phyloP scores from a whole-genome alignment of 768 basidiomycete species.

The Leccinellum albellum region DNA sequence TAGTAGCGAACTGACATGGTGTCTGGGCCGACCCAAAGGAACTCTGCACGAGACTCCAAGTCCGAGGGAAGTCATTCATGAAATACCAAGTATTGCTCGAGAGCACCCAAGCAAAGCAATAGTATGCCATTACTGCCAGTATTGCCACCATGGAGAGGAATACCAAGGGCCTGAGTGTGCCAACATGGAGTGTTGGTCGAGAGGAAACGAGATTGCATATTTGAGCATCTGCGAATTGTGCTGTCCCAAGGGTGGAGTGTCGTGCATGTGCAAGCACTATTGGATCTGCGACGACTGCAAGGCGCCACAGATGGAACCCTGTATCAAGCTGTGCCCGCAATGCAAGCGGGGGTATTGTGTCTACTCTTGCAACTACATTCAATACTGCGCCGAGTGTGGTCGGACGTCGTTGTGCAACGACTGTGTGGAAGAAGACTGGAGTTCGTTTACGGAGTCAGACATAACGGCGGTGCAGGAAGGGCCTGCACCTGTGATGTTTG shows the following conservation, averaged over 20 bases:
- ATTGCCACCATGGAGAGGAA: background rate
- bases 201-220: background rate
- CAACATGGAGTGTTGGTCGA: conserved; percentile 6
- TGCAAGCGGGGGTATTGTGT: conserved; percentile 7
- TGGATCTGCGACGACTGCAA: conserved; percentile 27
- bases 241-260: conserved; percentile 15
- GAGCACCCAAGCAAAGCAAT: background rate
- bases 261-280: conserved; percentile 18
- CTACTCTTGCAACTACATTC: conserved; percentile 20
- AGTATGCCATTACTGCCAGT: background rate
- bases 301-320: background rate
- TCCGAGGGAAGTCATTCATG: background rate
- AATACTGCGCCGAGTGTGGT: conserved; percentile 17
- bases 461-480: background rate
- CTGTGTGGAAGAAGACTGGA: background rate
- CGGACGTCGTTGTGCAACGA: conserved; percentile 15
- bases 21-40: background rate
- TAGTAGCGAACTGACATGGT: background rate
- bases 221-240: background rate
- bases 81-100: background rate
- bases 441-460: background rate
- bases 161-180: background rate
- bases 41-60: background rate
- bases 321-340: conserved; percentile 6
- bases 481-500: background rate